Conservation (phyloP, 768 basidiomycete species). For the Lentinula lateritia region DNA sequence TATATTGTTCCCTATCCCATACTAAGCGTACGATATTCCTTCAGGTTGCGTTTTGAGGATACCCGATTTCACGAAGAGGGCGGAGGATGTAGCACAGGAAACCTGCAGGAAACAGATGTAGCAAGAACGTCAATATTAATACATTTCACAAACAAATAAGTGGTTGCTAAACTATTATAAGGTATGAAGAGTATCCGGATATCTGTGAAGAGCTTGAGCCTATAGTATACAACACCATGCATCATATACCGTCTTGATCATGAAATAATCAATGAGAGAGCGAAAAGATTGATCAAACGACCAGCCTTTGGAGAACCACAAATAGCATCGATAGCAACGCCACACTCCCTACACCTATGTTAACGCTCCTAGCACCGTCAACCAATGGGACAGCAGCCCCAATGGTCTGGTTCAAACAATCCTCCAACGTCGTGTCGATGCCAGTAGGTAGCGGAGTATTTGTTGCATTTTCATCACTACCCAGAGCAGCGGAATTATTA, state of each 20-base stretch:
- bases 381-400: slow-evolving; percentile 53
- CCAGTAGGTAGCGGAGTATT: slow-evolving; percentile 46
- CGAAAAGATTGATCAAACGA: not conserved
- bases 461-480: slow-evolving; percentile 29
- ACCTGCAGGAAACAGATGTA: too few relatives aligned
- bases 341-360: not conserved
- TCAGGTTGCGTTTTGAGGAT: not conserved
- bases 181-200: too few relatives aligned
- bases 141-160: too few relatives aligned
- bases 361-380: slow-evolving; percentile 21
- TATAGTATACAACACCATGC: too few relatives aligned
- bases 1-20: not conserved
- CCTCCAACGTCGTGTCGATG: slow-evolving; percentile 43
- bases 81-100: too few relatives aligned
- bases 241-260: too few relatives aligned
- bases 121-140: too few relatives aligned
- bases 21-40: not conserved
- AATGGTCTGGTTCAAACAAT: slow-evolving; percentile 61
- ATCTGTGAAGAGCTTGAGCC: too few relatives aligned
- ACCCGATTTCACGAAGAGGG: too few relatives aligned
- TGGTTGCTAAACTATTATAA: too few relatives aligned
- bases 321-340: not conserved
- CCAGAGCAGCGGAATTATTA: slow-evolving; percentile 53
- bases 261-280: too few relatives aligned
- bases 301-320: not conserved